A percentile compares a stretch with the other conserved stretches of the same genome.
Conservation (phyloP, 1,139 yeast species). For the Diutina rugosa region DNA sequence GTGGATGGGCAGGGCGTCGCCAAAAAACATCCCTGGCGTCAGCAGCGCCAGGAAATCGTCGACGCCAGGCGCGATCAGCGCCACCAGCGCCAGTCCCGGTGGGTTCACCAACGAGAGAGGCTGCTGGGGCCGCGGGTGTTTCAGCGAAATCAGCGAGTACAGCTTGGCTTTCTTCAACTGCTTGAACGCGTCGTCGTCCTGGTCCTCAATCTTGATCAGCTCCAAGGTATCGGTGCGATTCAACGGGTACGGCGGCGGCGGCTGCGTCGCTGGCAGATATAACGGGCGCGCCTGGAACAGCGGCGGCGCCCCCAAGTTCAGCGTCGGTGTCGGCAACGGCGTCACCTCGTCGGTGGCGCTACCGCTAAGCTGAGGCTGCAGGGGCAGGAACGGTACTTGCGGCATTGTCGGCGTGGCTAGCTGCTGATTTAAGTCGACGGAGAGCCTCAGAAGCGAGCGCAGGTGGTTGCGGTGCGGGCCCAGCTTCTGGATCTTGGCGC, state of each 20-base stretch:
- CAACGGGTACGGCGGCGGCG: conserved; percentile 5
- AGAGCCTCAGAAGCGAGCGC: conserved; percentile 7
- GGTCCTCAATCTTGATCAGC: conserved; percentile 24
- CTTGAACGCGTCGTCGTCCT: conserved; percentile 32
- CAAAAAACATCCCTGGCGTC: conserved; percentile 1
- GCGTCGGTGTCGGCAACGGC: conserved; percentile 19
- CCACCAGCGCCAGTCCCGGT: neutral
- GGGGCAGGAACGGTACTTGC: conserved; percentile 6
- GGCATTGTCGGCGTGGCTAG: conserved; percentile 8
- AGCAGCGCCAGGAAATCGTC: conserved; percentile 1
- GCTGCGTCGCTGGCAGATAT: neutral
- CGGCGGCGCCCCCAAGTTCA: conserved; percentile 3
- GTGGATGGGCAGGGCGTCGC: conserved; percentile 1
- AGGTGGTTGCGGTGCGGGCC: conserved; percentile 26
- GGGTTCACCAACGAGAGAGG: neutral
- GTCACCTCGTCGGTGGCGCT: conserved; percentile 13
- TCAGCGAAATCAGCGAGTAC: conserved; percentile 8
- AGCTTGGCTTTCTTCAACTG: conserved; percentile 29
- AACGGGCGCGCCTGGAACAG: neutral
- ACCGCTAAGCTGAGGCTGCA: neutral
- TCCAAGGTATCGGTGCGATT: conserved; percentile 14
- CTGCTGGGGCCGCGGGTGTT: neutral
- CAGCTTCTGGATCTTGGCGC: conserved; percentile 18
- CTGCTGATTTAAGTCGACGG: conserved; percentile 5
- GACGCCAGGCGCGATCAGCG: neutral